These are phyloP conservation scores for Tolypocladium ophioglossoides DNA, from an alignment of 2,329 filamentous ascomycete species.

Conservation along the genomic window DNA sequence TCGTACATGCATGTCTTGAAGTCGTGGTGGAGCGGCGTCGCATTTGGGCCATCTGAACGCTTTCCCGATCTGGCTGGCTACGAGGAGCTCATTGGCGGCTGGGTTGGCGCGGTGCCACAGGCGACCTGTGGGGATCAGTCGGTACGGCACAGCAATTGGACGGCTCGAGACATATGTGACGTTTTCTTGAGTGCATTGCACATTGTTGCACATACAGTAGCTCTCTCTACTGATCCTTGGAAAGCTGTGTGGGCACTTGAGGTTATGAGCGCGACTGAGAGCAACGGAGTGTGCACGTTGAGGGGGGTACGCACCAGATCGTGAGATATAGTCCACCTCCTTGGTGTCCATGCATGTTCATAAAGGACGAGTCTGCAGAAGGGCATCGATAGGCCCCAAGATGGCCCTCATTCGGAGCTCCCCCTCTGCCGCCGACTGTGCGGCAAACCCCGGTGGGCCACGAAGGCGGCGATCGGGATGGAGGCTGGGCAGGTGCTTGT, in stretches of 20 bases:
- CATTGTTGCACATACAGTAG: neutral
- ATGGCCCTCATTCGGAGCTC: neutral
- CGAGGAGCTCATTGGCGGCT: conserved; percentile 3
- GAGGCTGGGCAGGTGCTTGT: neutral
- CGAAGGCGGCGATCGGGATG: neutral
- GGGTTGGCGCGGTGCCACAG: neutral
- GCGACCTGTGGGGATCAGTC: neutral
- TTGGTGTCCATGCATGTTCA: neutral
- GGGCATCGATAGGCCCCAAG: neutral
- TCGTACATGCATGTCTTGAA: neutral
- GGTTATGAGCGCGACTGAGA: neutral
- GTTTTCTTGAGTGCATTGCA: neutral
- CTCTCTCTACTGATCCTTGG: neutral
- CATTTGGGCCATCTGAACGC: neutral
- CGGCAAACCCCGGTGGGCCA: neutral
- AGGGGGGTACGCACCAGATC: neutral
- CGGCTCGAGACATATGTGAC: neutral
- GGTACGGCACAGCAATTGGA: neutral
- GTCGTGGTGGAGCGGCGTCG: neutral
- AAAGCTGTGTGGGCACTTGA: neutral
- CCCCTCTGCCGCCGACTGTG: neutral
- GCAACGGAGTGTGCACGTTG: neutral
- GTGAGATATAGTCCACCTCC: neutral
- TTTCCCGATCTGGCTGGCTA: conserved; percentile 1
- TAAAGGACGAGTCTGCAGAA: neutral